Percentiles rank a stretch among this genome's conserved stretches.
These are phyloP conservation scores for Citrus cavaleriei DNA, from an alignment of 345 rosid genomes.

Conservation along the genomic window DNA sequence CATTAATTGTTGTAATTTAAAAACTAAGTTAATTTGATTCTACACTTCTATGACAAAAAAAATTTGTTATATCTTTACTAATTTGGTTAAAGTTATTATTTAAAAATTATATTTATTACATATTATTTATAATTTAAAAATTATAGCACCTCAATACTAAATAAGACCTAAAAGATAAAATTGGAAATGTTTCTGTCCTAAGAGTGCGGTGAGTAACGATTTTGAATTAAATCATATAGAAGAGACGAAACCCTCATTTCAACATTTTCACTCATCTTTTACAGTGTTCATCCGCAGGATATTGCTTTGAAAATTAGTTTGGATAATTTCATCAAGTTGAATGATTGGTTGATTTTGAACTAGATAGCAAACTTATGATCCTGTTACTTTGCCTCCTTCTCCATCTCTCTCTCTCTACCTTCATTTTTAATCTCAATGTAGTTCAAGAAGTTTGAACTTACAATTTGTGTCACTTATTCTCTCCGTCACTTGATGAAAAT, in stretches of 20 bases:
- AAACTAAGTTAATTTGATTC: too few species aligned
- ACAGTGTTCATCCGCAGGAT: background rate
- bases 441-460: background rate
- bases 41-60: too few species aligned
- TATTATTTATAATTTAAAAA: too few species aligned
- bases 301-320: background rate
- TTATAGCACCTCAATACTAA: too few species aligned
- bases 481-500: background rate
- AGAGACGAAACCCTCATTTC: background rate
- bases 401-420: background rate
- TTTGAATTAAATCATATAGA: background rate
- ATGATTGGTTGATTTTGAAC: background rate
- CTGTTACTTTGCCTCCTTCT: too few species aligned
- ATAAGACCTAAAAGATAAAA: background rate
- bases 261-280: background rate
- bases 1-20: fast-evolving
- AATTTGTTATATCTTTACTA: too few species aligned
- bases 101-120: too few species aligned
- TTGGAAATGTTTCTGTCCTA: too few species aligned
- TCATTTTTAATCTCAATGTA: background rate
- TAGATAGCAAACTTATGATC: background rate
- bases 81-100: too few species aligned
- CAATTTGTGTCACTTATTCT: background rate
- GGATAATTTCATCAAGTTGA: background rate
- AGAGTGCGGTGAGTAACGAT: background rate